Conservation (phyloP, 805 yeast genomes). For the Ogataea siamensis region DNA sequence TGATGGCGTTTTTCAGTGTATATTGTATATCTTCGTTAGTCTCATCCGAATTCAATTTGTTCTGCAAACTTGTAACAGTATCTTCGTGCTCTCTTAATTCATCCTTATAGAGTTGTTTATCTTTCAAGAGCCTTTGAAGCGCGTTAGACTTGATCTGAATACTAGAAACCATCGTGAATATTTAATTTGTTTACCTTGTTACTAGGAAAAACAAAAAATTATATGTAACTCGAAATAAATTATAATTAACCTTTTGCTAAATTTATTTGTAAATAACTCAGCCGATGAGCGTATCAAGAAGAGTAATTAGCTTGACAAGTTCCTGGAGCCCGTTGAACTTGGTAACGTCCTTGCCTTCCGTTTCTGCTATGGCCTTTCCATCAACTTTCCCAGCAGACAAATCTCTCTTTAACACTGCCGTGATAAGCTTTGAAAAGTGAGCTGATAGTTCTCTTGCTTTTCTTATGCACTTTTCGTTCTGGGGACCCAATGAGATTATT, state of each 20-base stretch:
- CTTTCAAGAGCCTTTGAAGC: conserved; percentile 65
- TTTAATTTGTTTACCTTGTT: too few relatives aligned
- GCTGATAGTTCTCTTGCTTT: conserved; percentile 52
- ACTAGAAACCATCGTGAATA: conserved; percentile 66
- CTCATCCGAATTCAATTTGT: conserved; percentile 16
- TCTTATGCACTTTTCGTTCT: conserved; percentile 55
- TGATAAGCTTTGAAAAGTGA: conserved; percentile 52
- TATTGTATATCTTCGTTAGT: conserved; percentile 28
- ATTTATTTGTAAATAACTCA: conserved; percentile 1
- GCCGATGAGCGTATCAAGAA: conserved; percentile 28
- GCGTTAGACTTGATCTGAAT: conserved; percentile 73
- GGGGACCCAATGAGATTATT: conserved; percentile 73
- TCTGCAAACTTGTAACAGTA: conserved; percentile 10
- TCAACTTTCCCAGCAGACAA: conserved; percentile 19
- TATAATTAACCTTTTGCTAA: too few relatives aligned
- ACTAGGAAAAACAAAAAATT: too few relatives aligned
- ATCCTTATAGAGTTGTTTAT: conserved; percentile 56
- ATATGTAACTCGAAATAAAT: background rate
- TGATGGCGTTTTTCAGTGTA: conserved; percentile 25
- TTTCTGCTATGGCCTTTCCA: background rate
- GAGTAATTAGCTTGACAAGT: conserved; percentile 29
- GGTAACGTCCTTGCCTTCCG: background rate
- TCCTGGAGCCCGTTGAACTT: conserved; percentile 21
- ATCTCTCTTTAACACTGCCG: conserved; percentile 44
- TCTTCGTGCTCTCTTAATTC: conserved; percentile 44